Base-by-base conservation (phyloP, 257 asterid species). In the Petrea volubilis region DNA sequence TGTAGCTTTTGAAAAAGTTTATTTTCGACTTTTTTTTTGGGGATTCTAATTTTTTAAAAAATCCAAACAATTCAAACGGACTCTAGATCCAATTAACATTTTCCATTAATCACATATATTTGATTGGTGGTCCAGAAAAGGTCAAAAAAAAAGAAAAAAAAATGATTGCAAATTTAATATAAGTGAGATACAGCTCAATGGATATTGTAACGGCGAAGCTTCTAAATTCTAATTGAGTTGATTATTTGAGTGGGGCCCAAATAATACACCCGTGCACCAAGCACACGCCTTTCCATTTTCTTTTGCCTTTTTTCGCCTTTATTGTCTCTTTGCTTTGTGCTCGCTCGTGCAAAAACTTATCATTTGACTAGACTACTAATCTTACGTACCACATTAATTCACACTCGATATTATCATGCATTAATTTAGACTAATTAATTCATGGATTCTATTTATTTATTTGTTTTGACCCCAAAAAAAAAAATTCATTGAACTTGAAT, bases 121-220 rank as follows among this genome's bases (percentile, higher is more conserved):
- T 7, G 17, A 21, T 27, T 36, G 27, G 78, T 79, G 77, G 74
- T 71, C 73, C 74, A 49, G 10, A 34, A 60, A 47, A 24, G 11
- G 51, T 34, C 46, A 27, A 65, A 72, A 38, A 27, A 38, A 33
- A 20, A 33, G 25, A 18, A 36, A 51, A 1, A 75, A 60, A 27
- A 28, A 75, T 74, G 77, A 68, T 73, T 62, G 73, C 55, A 47
- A 46, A 24, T 69, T 63, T 38, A 31, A 15, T 60, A 69, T 12
- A 15, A 40, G 72, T 73, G 82, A 60, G 51, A 64, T 75, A 76
- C 81, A 79, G 78, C 84, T 71, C 78, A 53, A 43, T 49, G 13
- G 31, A 36, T 34, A 36, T 23, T 69, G 25, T 49, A n/a, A 23
- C 46, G 64, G 31, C 33, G 59, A 56, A 61, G 61, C 49, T 52